These are phyloP conservation scores for Lepidium africanum DNA, from an alignment of 345 rosid genomes.

Conservation along the genomic window DNA sequence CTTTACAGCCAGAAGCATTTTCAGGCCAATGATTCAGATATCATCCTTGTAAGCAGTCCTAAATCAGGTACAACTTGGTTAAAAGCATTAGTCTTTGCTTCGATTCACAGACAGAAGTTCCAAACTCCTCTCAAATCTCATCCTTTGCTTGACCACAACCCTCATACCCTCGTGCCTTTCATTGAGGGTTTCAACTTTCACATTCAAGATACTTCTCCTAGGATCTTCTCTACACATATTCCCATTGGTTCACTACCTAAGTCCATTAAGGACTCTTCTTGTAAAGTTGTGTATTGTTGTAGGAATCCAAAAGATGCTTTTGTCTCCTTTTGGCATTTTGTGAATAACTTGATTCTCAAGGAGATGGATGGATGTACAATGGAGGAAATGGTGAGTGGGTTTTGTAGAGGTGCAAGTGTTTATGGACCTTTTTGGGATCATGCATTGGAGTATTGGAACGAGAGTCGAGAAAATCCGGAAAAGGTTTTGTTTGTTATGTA, in stretches of 20 bases:
- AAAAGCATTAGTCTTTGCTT: slow-evolving; percentile 39
- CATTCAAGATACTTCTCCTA: slow-evolving; percentile 28
- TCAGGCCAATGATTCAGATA: slow-evolving; percentile 33
- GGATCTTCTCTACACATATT: slow-evolving; percentile 43
- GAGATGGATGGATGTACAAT: slow-evolving; percentile 22
- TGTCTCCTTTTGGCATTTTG: slow-evolving; percentile 54
- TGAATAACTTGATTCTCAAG: slow-evolving; percentile 23
- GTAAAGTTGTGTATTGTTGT: slow-evolving; percentile 50
- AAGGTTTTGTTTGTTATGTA: slow-evolving; percentile 38
- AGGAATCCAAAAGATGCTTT: slow-evolving; percentile 53
- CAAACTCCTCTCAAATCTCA: slow-evolving; percentile 24
- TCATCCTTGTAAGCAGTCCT: slow-evolving; percentile 43
- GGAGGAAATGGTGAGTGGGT: slow-evolving; percentile 37
- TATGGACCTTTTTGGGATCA: slow-evolving; percentile 55
- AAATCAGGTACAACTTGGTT: slow-evolving; percentile 64
- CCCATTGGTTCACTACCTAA: slow-evolving; percentile 36
- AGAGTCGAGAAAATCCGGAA: slow-evolving; percentile 31
- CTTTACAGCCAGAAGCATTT: slow-evolving; percentile 39
- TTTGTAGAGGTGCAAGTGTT: slow-evolving; percentile 36
- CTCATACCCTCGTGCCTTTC: slow-evolving; percentile 38
- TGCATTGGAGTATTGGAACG: slow-evolving; percentile 43
- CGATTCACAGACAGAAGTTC: slow-evolving; percentile 21
- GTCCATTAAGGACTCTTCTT: slow-evolving; percentile 27
- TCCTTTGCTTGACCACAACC: slow-evolving; percentile 42
- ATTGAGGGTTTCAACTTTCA: slow-evolving; percentile 26